These are phyloP conservation scores for Pichia sp. DNA, from an alignment of 1,139 yeast genomes.

Conservation along the genomic window DNA sequence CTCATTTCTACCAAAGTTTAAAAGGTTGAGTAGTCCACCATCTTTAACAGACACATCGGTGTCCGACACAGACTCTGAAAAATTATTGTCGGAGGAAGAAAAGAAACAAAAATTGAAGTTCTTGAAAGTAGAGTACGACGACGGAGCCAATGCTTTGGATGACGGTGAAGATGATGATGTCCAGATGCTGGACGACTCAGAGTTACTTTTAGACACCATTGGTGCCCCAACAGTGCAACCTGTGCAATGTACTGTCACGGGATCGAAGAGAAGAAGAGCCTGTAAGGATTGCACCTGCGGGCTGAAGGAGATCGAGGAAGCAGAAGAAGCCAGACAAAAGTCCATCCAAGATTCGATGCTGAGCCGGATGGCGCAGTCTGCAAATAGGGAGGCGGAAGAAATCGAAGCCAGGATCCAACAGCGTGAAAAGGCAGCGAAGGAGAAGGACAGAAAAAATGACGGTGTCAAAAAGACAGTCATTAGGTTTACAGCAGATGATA, in stretches of 20 bases:
- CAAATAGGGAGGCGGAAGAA: constrained; percentile 49
- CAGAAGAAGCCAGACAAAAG: constrained; percentile 47
- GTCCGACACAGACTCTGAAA: constrained; percentile 36
- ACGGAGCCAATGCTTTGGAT: constrained; percentile 21
- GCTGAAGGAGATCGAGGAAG: constrained; percentile 72
- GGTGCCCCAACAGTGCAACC: constrained; percentile 37
- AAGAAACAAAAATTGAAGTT: constrained; percentile 39
- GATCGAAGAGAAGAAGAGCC: constrained; percentile 73
- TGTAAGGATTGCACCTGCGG: constrained; percentile 99
- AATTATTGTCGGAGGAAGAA: constrained; percentile 33
- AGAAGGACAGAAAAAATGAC: constrained; percentile 36
- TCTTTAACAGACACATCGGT: constrained; percentile 46
- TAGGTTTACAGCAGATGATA: constrained; percentile 59
- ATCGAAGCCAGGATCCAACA: constrained; percentile 47
- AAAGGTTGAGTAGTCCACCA: constrained; percentile 29
- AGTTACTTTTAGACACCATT: constrained; percentile 23
- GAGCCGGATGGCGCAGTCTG: constrained; percentile 48
- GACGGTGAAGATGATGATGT: constrained; percentile 39
- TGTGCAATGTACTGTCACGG: constrained; percentile 42
- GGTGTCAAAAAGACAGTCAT: constrained; percentile 33
- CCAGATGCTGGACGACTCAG: constrained; percentile 28
- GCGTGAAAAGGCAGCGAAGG: constrained; percentile 33
- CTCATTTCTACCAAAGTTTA: constrained; percentile 22
- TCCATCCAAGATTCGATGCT: constrained; percentile 43
- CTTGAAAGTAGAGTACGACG: neutral